phyloP scores from a whole-genome alignment of 139 green algal species.

The Chlamydomonas incerta region DNA sequence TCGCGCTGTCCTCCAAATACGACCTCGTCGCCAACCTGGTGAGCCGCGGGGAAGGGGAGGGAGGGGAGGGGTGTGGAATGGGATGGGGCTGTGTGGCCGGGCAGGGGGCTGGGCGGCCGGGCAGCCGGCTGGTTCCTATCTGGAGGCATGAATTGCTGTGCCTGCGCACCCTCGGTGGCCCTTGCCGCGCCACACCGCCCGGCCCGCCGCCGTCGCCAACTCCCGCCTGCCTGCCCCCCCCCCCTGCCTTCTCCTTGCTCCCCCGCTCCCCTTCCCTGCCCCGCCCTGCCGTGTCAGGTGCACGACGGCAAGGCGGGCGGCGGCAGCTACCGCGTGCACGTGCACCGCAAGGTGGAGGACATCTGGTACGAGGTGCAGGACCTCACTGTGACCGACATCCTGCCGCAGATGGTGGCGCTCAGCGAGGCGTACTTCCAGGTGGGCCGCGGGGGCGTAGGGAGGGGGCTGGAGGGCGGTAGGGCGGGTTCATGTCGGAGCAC shows the following conservation, averaged over 20 bases:
- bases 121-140: too few relatives aligned
- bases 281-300: background rate
- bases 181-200: too few relatives aligned
- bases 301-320: conserved; percentile 74
- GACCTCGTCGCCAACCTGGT: conserved; percentile 94
- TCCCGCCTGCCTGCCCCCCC: too few relatives aligned
- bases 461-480: too few relatives aligned
- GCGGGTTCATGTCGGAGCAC: too few relatives aligned
- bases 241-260: background rate
- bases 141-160: too few relatives aligned
- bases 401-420: conserved; percentile 93
- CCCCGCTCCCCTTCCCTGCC: background rate
- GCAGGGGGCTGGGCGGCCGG: too few relatives aligned
- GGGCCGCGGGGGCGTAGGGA: too few relatives aligned
- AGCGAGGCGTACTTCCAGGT: conserved; percentile 94
- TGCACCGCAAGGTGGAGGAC: conserved; percentile 78
- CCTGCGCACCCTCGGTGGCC: too few relatives aligned
- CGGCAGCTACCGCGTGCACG: conserved; percentile 80
- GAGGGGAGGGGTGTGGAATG: background rate
- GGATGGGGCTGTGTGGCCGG: too few relatives aligned
- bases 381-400: conserved; percentile 90
- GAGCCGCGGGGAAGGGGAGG: background rate
- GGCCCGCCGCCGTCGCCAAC: background rate
- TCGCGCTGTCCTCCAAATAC: conserved; percentile 75
- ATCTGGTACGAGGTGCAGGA: conserved; percentile 96